phyloP scores from a whole-genome alignment of 1,284 basidiomycete species.

The Fomitopsis schrenkii region DNA sequence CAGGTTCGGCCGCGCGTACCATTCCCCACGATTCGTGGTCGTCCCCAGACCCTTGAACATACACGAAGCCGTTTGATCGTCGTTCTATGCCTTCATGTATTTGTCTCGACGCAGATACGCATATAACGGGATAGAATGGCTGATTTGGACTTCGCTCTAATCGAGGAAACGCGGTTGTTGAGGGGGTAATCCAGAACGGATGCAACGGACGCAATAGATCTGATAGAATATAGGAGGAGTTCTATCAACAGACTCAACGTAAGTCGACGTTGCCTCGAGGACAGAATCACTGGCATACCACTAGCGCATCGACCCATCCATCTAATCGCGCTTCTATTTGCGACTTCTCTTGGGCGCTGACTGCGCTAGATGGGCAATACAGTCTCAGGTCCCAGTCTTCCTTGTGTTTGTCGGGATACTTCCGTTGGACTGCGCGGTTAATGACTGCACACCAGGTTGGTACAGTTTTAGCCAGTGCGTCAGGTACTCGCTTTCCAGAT shows the following conservation, averaged over 20 bases:
- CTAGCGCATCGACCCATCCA: conserved; percentile 61
- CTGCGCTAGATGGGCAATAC: conserved; percentile 61
- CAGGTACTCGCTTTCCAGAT: conserved; percentile 91
- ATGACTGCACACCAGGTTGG: conserved; percentile 96
- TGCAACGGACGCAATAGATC: conserved; percentile 48
- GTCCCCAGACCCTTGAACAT: conserved; percentile 87
- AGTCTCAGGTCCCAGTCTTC: conserved; percentile 48
- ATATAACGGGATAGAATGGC: conserved; percentile 63
- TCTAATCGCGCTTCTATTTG: conserved; percentile 67
- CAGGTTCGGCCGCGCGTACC: conserved; percentile 32
- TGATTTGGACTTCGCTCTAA: conserved; percentile 22
- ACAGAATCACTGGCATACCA: conserved; percentile 34
- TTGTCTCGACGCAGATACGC: conserved; percentile 74
- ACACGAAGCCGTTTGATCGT: conserved; percentile 61
- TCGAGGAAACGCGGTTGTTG: conserved; percentile 41
- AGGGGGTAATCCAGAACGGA: conserved; percentile 68
- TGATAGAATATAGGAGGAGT: conserved; percentile 49
- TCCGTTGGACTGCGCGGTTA: conserved; percentile 59
- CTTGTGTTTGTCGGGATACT: conserved; percentile 17
- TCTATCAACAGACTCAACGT: conserved; percentile 26
- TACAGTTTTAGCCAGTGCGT: conserved; percentile 91
- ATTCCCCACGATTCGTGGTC: conserved; percentile 86
- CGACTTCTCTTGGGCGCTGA: conserved; percentile 68
- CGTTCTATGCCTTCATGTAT: conserved; percentile 54
- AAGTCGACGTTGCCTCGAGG: not conserved